Evolutionary conservation across 73 alveolate genomes (phyloP), one percentile per base, ranked within the genome.

Genomic region (Tetrahymena borealis): DNA sequence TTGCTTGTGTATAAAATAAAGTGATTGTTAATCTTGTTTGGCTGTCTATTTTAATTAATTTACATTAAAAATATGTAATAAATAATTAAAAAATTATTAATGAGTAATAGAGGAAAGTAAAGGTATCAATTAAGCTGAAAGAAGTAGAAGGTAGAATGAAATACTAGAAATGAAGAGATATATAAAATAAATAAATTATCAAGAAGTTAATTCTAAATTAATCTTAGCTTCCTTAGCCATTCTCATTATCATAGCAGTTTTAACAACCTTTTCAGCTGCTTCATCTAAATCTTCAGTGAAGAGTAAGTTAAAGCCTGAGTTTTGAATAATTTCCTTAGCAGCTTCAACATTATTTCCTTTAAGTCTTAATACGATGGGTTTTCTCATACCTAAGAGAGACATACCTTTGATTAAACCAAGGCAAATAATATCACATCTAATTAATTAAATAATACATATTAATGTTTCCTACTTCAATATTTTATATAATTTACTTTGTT

Each of bases 241-340:
- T 94, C 95, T 91, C 42, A 90, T 60, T 32, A 92, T 93, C 33
- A 92, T 92, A 12, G 98, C 96, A 43, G 94, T 85, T 40, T 96
- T 93, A 4, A 96, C 99, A 0, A 92, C 98, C 32, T 90, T 93
- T 94, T 95, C 95, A 24, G 98, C 99, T 40, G 99, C 98, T 20
- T 91, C 94, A 91, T 97, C 99, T 91, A 96, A 93, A 90, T 97
- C 97, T 90, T 94, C 98, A 13, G 97, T 97, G 94, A 95, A 96
- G 60, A 93, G 92, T 91, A 96, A 95, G 15, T 97, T 96, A 43
- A 97, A 94, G 31, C 95, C 98, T 38, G 97, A 95, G 16, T 95
- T 96, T 32, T 91, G 77, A 6, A 97, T 94, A 78, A 97, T 91
- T 90, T 95, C 96, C 90, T 94, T 95, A 2, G 98, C 98, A 13